These are phyloP conservation scores for Penicillium psychrosexuale DNA, from an alignment of 2,329 filamentous ascomycete genomes.

Conservation along the genomic window DNA sequence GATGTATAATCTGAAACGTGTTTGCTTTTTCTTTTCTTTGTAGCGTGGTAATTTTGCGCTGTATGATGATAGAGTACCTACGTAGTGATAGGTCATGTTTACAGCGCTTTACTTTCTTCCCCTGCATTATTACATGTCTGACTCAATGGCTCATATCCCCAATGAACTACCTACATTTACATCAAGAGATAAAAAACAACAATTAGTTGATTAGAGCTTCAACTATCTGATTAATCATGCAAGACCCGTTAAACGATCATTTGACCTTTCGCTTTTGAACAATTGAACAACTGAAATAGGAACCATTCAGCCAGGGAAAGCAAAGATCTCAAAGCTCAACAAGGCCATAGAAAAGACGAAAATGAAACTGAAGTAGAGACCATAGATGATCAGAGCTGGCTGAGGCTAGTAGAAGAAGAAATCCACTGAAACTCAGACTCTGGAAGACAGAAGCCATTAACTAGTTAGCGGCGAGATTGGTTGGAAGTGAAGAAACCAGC, in stretches of 20 bases:
- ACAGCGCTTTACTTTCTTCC: neutral
- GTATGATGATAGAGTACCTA: neutral
- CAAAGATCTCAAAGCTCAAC: constrained; percentile 2
- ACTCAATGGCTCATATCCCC: too few relatives aligned
- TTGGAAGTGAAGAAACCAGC: neutral
- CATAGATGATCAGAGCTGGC: neutral
- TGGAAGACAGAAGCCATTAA: neutral
- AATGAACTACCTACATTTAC: neutral
- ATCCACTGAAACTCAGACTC: neutral
- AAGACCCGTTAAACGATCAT: neutral
- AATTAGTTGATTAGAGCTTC: neutral
- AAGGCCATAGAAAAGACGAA: neutral
- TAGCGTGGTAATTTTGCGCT: neutral
- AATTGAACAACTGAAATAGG: neutral
- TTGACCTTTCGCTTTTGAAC: neutral
- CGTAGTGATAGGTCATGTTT: neutral
- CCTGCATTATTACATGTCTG: neutral
- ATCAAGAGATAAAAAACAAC: neutral
- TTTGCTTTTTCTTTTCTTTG: neutral
- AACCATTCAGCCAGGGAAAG: neutral
- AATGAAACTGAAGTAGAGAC: neutral
- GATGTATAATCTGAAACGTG: neutral
- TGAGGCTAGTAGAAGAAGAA: neutral
- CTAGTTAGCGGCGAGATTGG: neutral
- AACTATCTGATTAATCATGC: neutral